Evolutionary conservation across 2,329 filamentous ascomycete genomes (phyloP), one percentile per base, ranked within the genome.

Genomic region (Curvularia lunata): DNA sequence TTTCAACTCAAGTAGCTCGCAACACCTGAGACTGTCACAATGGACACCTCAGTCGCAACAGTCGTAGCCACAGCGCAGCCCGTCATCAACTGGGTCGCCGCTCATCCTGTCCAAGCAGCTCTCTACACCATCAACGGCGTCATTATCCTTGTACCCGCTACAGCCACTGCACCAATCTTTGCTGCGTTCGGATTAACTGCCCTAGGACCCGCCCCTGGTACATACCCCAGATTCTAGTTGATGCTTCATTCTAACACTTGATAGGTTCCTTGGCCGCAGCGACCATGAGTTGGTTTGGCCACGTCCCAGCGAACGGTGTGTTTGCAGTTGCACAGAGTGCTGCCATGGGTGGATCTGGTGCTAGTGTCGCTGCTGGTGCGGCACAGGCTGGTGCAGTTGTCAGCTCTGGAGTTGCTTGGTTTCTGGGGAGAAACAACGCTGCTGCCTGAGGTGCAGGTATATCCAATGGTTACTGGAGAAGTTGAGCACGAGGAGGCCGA

Each of bases 301-400:
- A 48, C n/a, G 66, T 71, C 1, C 60, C 70, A 8, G 65, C 70
- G 19, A 61, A 65, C 5, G 64, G 67, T 5, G 5, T 66, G 7
- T 71, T 66, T 32, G 70, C 73, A 0, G 66, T 59, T 12, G 40
- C 67, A 4, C 68, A 74, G 49, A 75, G 71, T 45, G 73, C 70
- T 9, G 69, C 68, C 4, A 75, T 75, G 73, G 70, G 70, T 4
- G 73, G 72, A 4, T 74, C 68, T 38, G 71, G 73, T 5, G 70
- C 60, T 5, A 56, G 63, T 28, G 49, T 65, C 50, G 69, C 65
- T 27, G 64, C 63, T 8, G 66, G 63, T 1, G 59, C 59, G 13
- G 64, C 65, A 5, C 63, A 70, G 41, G 66, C 56, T 25, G 65
- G 65, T n/a, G 68, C 69, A 28, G 37, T 62, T 38, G 30, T 62